A percentile compares a stretch with the other conserved stretches of the same genome.
Conservation (phyloP, 306 rosid species). For the Fragaria vesca region DNA sequence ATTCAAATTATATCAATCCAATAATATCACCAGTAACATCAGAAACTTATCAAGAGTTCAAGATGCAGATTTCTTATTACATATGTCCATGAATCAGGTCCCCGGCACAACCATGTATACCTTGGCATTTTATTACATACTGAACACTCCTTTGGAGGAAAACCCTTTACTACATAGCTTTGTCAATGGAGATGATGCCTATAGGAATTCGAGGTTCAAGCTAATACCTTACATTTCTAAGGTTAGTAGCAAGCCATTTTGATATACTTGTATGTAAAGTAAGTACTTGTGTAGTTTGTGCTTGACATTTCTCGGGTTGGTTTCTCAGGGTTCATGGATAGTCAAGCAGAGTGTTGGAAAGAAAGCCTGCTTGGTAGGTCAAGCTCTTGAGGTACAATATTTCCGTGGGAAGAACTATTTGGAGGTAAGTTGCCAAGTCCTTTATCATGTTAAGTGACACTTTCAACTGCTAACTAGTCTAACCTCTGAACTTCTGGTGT, state of each 20-base stretch:
- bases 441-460: neutral
- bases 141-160: conserved; percentile 69
- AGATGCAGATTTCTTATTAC: conserved; percentile 7
- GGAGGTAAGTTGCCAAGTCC: conserved; percentile 50
- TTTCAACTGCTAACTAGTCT: neutral
- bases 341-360: conserved; percentile 95
- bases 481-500: conserved; percentile 21
- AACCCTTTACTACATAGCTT: conserved; percentile 57
- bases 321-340: conserved; percentile 88
- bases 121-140: conserved; percentile 73
- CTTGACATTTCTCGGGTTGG: conserved; percentile 16
- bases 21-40: neutral
- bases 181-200: conserved; percentile 85
- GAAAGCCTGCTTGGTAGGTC: conserved; percentile 84
- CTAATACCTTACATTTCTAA: conserved; percentile 85
- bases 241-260: conserved; percentile 43
- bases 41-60: neutral
- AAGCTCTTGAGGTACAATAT: conserved; percentile 61
- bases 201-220: conserved; percentile 85
- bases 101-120: conserved; percentile 65
- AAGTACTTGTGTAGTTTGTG: neutral
- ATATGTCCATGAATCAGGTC: conserved; percentile 37
- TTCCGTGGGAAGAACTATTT: conserved; percentile 76
- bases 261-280: neutral
- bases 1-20: neutral